Evolutionary conservation across 2,329 filamentous ascomycete species (phyloP).

Genomic region (Stachybotrys chlorohalonatus): DNA sequence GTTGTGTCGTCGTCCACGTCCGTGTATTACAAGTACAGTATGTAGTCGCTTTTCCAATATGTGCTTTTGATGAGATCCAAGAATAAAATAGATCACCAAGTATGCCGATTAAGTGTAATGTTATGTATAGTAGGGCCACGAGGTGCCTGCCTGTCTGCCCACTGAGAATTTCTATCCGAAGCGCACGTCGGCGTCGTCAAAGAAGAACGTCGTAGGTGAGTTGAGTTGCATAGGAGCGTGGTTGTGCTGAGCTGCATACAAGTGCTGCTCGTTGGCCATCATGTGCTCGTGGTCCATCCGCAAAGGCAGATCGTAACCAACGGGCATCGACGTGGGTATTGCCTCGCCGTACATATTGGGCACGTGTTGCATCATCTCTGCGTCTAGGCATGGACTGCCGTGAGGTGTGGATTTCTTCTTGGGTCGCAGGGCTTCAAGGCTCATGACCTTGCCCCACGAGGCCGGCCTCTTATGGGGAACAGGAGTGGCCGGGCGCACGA

Average conservation of each 20-base stretch:
- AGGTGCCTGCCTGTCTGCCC: background rate
- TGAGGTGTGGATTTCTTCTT: constrained; percentile 24
- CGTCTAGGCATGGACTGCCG: constrained; percentile 15
- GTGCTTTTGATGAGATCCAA: background rate
- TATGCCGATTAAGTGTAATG: background rate
- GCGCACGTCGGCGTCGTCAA: constrained; percentile 17
- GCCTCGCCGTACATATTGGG: constrained; percentile 18
- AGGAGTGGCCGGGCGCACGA: constrained; percentile 25
- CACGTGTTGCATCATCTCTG: constrained; percentile 16
- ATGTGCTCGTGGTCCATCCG: constrained; percentile 13
- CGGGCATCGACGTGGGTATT: constrained; percentile 16
- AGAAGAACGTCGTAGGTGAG: constrained; percentile 17
- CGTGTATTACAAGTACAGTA: constrained; percentile 1
- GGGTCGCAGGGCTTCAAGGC: constrained; percentile 27
- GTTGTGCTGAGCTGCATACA: constrained; percentile 13
- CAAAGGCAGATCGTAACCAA: constrained; percentile 18
- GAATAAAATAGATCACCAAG: background rate
- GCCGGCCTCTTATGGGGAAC: constrained; percentile 28
- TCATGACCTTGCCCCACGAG: constrained; percentile 27
- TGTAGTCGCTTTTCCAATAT: background rate
- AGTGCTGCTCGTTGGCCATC: background rate
- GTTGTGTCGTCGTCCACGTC: constrained; percentile 1
- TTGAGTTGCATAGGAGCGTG: constrained; percentile 15
- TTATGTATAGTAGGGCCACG: background rate
- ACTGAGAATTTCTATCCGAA: background rate